Evolutionary conservation across 108 stramenopile species (phyloP).

Genomic region (Nannochloropsis granulata): DNA sequence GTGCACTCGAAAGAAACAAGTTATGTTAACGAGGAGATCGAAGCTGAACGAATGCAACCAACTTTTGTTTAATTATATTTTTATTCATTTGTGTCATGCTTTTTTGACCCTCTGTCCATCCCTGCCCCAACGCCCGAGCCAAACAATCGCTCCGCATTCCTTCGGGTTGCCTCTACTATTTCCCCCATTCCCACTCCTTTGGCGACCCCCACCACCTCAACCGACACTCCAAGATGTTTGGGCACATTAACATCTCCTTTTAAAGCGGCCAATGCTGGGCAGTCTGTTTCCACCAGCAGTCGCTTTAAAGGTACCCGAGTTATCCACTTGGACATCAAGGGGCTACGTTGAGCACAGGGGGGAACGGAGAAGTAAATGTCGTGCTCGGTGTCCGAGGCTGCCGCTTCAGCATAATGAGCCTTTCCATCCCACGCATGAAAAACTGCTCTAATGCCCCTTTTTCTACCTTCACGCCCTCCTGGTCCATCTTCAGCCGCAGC

Average conservation of each 20-base stretch:
- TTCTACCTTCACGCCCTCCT: no score
- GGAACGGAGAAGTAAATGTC: slow-evolving; percentile 11
- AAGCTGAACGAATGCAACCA: no score
- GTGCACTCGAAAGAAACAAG: no score
- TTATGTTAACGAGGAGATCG: no score
- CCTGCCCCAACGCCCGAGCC: background rate
- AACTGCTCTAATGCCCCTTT: background rate
- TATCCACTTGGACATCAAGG: background rate
- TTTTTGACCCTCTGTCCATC: no score
- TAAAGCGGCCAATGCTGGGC: slow-evolving; percentile 10
- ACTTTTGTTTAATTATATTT: no score
- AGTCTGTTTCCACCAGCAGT: slow-evolving; percentile 16
- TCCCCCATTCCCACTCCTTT: background rate
- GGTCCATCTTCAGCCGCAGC: background rate
- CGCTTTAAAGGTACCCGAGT: slow-evolving; percentile 1
- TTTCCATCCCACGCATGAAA: slow-evolving; percentile 28
- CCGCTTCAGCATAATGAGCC: slow-evolving; percentile 5
- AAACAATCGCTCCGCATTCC: slow-evolving; percentile 5
- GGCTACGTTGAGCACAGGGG: slow-evolving; percentile 5
- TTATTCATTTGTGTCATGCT: no score
- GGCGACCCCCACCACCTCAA: background rate
- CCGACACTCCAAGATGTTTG: background rate
- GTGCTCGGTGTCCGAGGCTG: background rate
- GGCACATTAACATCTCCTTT: background rate
- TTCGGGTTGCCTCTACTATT: background rate